Evolutionary conservation across 2,329 filamentous ascomycete genomes (phyloP).

Genomic region (Trichothecium sympodiale): DNA sequence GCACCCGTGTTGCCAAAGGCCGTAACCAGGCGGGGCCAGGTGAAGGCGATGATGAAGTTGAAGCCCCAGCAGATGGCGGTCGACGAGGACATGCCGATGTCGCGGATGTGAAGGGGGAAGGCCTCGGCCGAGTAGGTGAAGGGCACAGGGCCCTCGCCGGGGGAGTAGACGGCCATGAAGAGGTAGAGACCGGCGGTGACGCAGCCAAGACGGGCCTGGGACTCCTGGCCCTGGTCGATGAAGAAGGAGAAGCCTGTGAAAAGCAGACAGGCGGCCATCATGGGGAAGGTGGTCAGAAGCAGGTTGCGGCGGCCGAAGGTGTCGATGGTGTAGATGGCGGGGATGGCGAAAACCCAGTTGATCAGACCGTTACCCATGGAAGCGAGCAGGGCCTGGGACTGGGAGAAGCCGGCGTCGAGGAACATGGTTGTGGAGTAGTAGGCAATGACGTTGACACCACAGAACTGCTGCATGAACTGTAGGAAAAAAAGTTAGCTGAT

Average conservation of each 20-base stretch:
- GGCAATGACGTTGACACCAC: constrained; percentile 41
- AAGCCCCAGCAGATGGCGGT: constrained; percentile 29
- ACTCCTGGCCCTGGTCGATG: constrained; percentile 15
- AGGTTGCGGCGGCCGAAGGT: constrained; percentile 45
- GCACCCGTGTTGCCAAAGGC: constrained; percentile 20
- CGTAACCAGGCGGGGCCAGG: constrained; percentile 15
- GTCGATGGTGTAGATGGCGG: constrained; percentile 47
- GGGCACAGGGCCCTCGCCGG: constrained; percentile 45
- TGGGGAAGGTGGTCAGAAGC: constrained; percentile 45
- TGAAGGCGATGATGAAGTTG: constrained; percentile 25
- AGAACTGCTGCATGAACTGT: constrained; percentile 24
- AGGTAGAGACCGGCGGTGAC: constrained; percentile 26
- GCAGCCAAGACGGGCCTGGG: constrained; percentile 16
- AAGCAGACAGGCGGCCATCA: constrained; percentile 44
- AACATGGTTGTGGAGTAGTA: constrained; percentile 41
- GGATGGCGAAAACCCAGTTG: constrained; percentile 48
- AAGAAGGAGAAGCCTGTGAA: constrained; percentile 40
- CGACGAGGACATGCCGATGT: constrained; percentile 40
- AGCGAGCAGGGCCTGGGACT: constrained; percentile 34
- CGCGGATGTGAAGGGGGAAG: constrained; percentile 44
- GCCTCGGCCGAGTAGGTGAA: constrained; percentile 51
- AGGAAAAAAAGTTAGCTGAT: constrained; percentile 2
- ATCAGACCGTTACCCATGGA: constrained; percentile 46
- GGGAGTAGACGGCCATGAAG: constrained; percentile 30
- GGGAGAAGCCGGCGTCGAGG: constrained; percentile 25